phyloP scores from a whole-genome alignment of 2,329 filamentous ascomycete genomes.

The Tricladium varicosporioides region DNA sequence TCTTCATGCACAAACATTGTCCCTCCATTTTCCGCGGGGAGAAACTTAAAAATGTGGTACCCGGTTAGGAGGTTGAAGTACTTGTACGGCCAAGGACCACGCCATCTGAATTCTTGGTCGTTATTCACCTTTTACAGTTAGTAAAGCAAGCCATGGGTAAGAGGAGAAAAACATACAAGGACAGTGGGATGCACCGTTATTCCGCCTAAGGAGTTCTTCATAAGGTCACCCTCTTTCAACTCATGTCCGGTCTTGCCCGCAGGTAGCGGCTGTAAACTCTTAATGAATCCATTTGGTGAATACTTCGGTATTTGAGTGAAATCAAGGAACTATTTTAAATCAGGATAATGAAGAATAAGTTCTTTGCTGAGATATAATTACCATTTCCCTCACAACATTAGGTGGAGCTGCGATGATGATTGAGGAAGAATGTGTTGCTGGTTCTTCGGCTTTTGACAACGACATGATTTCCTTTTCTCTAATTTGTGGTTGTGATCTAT shows the following conservation, averaged over 20 bases:
- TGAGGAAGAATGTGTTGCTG: background rate
- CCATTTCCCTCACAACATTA: too few relatives aligned
- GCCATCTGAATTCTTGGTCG: conserved; percentile 1
- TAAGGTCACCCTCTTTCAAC: background rate
- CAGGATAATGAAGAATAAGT: too few relatives aligned
- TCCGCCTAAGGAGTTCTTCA: conserved; percentile 1
- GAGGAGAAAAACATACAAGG: background rate
- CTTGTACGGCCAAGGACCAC: background rate
- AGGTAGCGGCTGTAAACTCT: background rate
- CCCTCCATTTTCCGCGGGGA: background rate
- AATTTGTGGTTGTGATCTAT: too few relatives aligned
- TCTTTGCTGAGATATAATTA: too few relatives aligned
- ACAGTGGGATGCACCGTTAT: background rate
- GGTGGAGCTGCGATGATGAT: too few relatives aligned
- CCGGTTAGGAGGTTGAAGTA: conserved; percentile 7
- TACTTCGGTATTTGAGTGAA: too few relatives aligned
- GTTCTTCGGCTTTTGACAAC: background rate
- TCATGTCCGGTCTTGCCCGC: background rate
- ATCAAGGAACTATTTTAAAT: too few relatives aligned
- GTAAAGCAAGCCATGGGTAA: too few relatives aligned
- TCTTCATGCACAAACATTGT: background rate
- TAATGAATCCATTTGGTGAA: too few relatives aligned
- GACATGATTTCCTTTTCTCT: background rate
- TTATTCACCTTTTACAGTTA: too few relatives aligned
- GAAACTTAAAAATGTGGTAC: background rate